phyloP scores from a whole-genome alignment of 2,329 filamentous ascomycete species.

The Aschersonia sp. region DNA sequence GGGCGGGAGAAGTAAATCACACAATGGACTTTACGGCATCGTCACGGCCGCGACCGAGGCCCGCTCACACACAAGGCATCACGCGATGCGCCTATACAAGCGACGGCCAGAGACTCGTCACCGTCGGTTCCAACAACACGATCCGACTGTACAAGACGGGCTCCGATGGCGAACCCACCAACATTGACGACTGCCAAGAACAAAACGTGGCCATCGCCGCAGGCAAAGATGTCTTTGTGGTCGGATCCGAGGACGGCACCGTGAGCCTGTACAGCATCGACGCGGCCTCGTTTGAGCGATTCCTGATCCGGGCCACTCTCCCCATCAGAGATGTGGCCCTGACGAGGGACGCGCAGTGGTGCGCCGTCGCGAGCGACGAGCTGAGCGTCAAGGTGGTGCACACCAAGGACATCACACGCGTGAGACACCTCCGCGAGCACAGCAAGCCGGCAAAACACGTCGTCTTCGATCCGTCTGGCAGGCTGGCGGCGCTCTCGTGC shows the following conservation, averaged over 20 bases:
- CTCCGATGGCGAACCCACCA: slow-evolving; percentile 81
- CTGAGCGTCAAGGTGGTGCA: slow-evolving; percentile 81
- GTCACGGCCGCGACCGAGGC: slow-evolving; percentile 43
- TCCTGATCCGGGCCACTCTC: slow-evolving; percentile 70
- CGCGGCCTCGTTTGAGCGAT: slow-evolving; percentile 59
- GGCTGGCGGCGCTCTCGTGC: slow-evolving; percentile 65
- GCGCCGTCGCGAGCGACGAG: slow-evolving; percentile 93
- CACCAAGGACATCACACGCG: slow-evolving; percentile 58
- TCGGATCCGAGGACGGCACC: slow-evolving; percentile 88
- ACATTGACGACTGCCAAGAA: slow-evolving; percentile 82
- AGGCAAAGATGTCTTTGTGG: slow-evolving; percentile 68
- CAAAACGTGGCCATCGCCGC: slow-evolving; percentile 69
- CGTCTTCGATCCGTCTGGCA: slow-evolving; percentile 69
- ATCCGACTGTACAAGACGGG: slow-evolving; percentile 87
- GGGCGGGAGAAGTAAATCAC: neutral
- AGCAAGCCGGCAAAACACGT: slow-evolving; percentile 81
- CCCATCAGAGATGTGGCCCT: slow-evolving; percentile 77
- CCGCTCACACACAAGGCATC: slow-evolving; percentile 69
- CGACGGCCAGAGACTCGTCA: slow-evolving; percentile 73
- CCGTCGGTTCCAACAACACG: slow-evolving; percentile 84
- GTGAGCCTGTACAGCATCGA: slow-evolving; percentile 83
- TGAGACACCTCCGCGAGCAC: slow-evolving; percentile 73
- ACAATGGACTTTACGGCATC: slow-evolving; percentile 18
- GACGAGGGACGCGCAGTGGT: slow-evolving; percentile 71
- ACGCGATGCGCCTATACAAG: slow-evolving; percentile 85